Conservation (phyloP, 2,329 filamentous ascomycete genomes). For the Arthrobotrys sinensis region DNA sequence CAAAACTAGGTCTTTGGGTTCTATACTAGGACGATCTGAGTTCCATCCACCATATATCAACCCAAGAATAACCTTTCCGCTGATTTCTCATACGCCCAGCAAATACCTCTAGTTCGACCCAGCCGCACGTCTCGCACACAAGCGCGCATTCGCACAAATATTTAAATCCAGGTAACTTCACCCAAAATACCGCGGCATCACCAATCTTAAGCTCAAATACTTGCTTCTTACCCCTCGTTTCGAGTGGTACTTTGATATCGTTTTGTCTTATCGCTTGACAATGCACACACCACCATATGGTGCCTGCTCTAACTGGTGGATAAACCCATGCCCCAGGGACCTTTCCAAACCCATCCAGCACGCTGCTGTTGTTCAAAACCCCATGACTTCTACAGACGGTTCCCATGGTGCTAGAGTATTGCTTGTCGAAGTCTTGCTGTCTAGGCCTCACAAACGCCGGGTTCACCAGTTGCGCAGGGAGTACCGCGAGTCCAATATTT, state of each 20-base stretch:
- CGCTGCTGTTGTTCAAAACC: neutral
- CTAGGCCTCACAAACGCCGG: neutral
- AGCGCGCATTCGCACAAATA: neutral
- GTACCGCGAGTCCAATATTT: neutral
- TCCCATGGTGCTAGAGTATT: neutral
- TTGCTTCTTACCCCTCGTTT: neutral
- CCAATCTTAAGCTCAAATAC: neutral
- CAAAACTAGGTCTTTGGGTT: neutral
- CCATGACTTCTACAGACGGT: neutral
- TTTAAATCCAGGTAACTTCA: neutral
- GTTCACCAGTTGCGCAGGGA: neutral
- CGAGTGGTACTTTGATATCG: neutral
- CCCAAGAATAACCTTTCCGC: neutral
- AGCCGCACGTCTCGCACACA: neutral
- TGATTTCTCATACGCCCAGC: neutral
- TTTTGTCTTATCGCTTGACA: neutral
- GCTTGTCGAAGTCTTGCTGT: neutral
- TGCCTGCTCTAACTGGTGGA: neutral
- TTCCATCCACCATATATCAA: conserved; percentile 8
- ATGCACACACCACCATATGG: neutral
- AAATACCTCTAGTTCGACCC: neutral
- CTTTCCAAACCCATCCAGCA: neutral
- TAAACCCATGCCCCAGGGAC: neutral
- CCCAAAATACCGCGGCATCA: neutral
- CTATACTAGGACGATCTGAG: neutral